Evolutionary conservation across 1,139 yeast species (phyloP), one percentile per base, ranked within the genome.

Genomic region (Starmera stellimalicola): DNA sequence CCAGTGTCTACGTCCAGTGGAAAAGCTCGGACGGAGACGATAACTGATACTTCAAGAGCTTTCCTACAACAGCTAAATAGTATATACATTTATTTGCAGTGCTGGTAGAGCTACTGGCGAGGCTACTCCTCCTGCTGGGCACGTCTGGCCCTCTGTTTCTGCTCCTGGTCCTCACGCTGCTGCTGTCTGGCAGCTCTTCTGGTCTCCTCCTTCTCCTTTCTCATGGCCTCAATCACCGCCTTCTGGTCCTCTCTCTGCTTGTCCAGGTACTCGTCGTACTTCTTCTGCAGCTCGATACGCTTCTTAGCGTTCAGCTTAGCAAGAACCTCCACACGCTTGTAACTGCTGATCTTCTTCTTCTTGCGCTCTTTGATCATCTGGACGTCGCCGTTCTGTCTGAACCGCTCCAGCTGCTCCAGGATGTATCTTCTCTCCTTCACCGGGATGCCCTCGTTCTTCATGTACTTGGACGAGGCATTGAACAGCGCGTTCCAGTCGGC

Each of bases 371-470:
- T 71, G 45, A 74, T 70, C 51, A 76, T 84, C 43, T 63, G 51
- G 38, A 81, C 63, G 15, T 72, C 69, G 40, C 69, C 71, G 38
- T 80, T 77, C 46, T 73, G 68, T 52, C 76, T 72, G 45, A 58
- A 68, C 37, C 69, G 69, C 58, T 59, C 65, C 14, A 55, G 49
- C 33, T 60, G 64, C 5, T 41, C 41, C 42, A 76, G 57, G 48
- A 77, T 63, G 53, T 77, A 79, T 51, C 78, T 70, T 57, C 97
- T 71, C 32, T 79, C 69, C 33, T 77, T 67, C 6, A 76, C 70
- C 38, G 84, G 93, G 31, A 88, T 66, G n/a, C 96, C 97, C 57
- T 76, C 67, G 34, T 72, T 73, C 55, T 84, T 85, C 73, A 88
- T 63, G 27, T 65, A 62, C 36, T 57, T 54, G 4, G 87, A 70